These are phyloP conservation scores for Eutypa lata DNA, from an alignment of 2,329 filamentous ascomycete species.

Conservation along the genomic window DNA sequence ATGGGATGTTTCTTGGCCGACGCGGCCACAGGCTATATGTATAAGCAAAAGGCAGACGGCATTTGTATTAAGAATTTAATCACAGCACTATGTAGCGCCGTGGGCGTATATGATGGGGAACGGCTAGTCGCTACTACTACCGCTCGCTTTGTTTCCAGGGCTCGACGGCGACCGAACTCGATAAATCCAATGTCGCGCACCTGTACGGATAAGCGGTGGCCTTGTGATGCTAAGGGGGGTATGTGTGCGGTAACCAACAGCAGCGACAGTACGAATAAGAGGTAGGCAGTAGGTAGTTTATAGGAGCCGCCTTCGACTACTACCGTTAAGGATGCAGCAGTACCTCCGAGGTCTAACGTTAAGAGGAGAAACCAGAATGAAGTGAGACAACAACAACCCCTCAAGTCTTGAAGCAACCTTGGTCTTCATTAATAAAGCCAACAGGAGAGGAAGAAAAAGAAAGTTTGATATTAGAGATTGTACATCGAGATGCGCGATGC, in stretches of 20 bases:
- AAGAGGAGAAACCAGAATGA: neutral
- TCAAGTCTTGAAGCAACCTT: neutral
- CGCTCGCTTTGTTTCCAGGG: neutral
- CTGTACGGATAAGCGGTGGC: neutral
- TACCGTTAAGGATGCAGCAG: neutral
- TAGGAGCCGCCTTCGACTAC: neutral
- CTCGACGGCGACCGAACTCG: neutral
- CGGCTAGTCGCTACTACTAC: neutral
- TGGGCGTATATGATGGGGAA: neutral
- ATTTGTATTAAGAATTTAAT: neutral
- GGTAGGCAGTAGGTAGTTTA: neutral
- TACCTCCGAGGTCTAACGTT: neutral
- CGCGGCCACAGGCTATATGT: neutral
- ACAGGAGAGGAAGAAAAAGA: neutral
- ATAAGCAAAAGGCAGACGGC: neutral
- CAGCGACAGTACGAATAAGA: neutral
- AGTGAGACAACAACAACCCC: slow-evolving; percentile 1
- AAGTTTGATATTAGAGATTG: slow-evolving; percentile 1
- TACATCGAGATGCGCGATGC: neutral
- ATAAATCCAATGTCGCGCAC: neutral
- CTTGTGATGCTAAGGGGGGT: neutral
- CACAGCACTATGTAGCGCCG: neutral
- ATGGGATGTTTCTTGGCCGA: neutral
- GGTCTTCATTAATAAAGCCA: slow-evolving; percentile 5
- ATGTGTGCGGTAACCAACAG: neutral